These are phyloP conservation scores for Xylaria sp. DNA, from an alignment of 2,329 filamentous ascomycete genomes.

Conservation along the genomic window DNA sequence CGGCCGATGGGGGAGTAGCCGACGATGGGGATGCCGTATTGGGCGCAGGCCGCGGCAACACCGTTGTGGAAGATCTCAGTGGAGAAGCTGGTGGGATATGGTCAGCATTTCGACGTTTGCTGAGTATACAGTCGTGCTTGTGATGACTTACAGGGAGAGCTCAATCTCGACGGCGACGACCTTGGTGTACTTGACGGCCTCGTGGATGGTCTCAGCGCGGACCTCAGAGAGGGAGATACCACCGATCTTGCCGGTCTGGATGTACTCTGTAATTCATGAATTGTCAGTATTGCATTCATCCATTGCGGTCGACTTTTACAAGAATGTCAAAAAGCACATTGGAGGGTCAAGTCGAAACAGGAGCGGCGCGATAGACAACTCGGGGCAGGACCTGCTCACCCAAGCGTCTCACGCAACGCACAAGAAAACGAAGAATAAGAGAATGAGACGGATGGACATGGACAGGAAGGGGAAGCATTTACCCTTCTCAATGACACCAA, in stretches of 20 bases:
- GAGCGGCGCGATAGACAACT: neutral
- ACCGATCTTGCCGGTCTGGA: constrained; percentile 37
- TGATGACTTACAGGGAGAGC: constrained; percentile 29
- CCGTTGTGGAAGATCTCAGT: constrained; percentile 54
- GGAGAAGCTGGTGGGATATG: constrained; percentile 41
- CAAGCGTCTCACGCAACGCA: neutral
- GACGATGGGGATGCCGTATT: constrained; percentile 52
- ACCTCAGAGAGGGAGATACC: constrained; percentile 38
- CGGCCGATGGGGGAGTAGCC: constrained; percentile 56
- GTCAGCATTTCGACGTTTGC: constrained; percentile 30
- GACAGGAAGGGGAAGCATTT: neutral
- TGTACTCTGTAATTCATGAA: constrained; percentile 23
- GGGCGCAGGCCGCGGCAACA: constrained; percentile 49
- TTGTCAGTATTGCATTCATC: neutral
- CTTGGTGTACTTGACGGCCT: constrained; percentile 31
- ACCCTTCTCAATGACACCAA: constrained; percentile 31
- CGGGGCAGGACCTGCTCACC: neutral
- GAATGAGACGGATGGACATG: neutral
- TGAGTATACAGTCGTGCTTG: neutral
- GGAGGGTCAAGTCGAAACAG: neutral
- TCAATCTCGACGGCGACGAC: constrained; percentile 37
- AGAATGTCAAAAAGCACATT: neutral
- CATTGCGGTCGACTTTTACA: neutral
- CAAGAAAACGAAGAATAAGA: neutral
- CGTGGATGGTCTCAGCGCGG: constrained; percentile 35